Evolutionary conservation across 2,329 filamentous ascomycete genomes (phyloP), one percentile per base, ranked within the genome.

Genomic region (Aspergillus hortae): DNA sequence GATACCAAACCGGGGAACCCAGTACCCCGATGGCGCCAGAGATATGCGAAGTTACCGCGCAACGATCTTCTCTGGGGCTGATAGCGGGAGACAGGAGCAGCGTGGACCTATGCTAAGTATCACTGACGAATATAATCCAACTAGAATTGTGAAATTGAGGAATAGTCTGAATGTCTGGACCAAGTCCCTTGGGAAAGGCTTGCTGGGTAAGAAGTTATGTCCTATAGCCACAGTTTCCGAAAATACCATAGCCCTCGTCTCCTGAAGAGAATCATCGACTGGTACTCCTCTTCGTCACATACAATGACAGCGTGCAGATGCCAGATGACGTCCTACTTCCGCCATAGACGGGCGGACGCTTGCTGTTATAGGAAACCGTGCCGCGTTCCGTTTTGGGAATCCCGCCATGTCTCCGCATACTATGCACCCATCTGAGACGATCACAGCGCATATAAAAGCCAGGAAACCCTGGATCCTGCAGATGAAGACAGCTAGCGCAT

Each of bases 401-500:
- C 12, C 59, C 56, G 54, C 45, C 46, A 41, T 17, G 30, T 48
- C 41, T 45, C 53, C 54, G 38, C 55, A 54, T 44, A 55, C 44
- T 51, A 42, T 49, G 15, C 17, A 35, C 17, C 44, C 23, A 9
- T 32, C 27, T 25, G 11, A n/a, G 48, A 27, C n/a, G 17, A 49
- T 32, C n/a, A 15, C 38, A 44, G 49, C 15, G 32, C 15, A 54
- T 59, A 59, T 62, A 62, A 59, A 57, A n/a, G 10, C 36, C 33
- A 17, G 30, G 35, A 35, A 48, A 15, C 25, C 11, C 15, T 15
- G 12, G 12, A 15, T 4, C 15, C 23, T 15, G 5, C 7, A 9
- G 12, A 40, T 6, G 12, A 19, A 32, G 19, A 15, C 2, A 14
- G 3, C 15, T 17, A n/a, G 12, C n/a, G 7, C 40, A 42, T 42